phyloP scores from a whole-genome alignment of 2,329 filamentous ascomycete species.

The Ambrosiella beaveri region DNA sequence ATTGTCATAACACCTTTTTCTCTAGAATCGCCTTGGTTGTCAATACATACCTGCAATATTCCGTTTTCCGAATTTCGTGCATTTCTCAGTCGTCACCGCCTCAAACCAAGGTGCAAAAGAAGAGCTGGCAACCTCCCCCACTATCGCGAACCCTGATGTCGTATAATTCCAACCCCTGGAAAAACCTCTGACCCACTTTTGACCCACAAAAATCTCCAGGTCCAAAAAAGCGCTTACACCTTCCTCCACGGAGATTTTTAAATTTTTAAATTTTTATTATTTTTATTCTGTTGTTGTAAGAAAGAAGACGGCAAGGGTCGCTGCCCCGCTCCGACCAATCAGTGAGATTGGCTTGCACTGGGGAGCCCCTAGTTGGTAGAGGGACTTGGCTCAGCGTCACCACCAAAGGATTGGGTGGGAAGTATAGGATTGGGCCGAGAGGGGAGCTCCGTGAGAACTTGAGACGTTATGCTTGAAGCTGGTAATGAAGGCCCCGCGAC shows the following conservation, averaged over 20 bases:
- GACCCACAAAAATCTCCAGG: background rate
- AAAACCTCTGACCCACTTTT: background rate
- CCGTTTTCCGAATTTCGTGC: too few species aligned
- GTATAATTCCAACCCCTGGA: too few species aligned
- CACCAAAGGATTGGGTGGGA: background rate
- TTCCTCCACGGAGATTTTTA: slow-evolving; percentile 9
- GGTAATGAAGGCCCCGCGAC: background rate
- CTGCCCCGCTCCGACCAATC: slow-evolving; percentile 4
- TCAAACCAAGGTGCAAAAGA: too few species aligned
- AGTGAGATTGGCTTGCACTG: background rate
- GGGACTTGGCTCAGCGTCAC: background rate
- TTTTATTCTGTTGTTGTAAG: background rate
- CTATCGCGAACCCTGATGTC: too few species aligned
- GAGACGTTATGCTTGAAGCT: background rate
- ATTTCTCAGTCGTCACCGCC: too few species aligned
- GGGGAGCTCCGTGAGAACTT: background rate
- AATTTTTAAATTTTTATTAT: background rate
- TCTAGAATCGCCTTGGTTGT: too few species aligned
- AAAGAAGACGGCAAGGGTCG: background rate
- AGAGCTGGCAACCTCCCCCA: too few species aligned
- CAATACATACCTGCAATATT: too few species aligned
- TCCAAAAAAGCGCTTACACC: slow-evolving; percentile 12
- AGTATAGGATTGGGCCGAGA: slow-evolving; percentile 6
- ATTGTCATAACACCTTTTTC: background rate
- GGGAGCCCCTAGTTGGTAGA: slow-evolving; percentile 7